These are phyloP conservation scores for Spizellomyces sp. DNA, from an alignment of 192 early-diverging fungal species.

Conservation along the genomic window DNA sequence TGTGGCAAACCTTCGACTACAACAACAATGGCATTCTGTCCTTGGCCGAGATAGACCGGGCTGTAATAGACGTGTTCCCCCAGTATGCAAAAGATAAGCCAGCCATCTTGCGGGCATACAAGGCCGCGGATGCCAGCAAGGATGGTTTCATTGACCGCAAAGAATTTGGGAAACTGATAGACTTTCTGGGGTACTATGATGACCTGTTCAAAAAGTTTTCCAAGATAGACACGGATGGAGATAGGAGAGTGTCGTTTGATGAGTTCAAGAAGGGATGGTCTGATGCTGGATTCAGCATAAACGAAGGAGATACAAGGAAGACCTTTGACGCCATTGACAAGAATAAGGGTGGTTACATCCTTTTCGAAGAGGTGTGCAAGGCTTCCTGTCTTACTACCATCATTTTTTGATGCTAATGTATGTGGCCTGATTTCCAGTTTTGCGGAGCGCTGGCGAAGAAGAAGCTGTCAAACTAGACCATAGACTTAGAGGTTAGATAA, in stretches of 20 bases:
- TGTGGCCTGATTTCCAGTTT: background rate
- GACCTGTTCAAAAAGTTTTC: conserved; percentile 30
- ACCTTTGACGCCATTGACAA: conserved; percentile 36
- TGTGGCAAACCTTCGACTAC: conserved; percentile 34
- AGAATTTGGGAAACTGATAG: conserved; percentile 33
- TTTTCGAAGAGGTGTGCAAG: conserved; percentile 37
- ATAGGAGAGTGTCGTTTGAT: conserved; percentile 28
- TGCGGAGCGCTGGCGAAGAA: conserved; percentile 6
- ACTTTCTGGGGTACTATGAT: conserved; percentile 27
- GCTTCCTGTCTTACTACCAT: background rate
- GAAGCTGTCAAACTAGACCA: background rate
- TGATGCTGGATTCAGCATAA: background rate
- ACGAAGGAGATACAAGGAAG: background rate
- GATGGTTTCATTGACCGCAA: conserved; percentile 37
- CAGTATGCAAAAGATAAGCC: conserved; percentile 37
- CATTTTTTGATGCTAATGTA: background rate
- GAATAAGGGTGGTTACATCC: conserved; percentile 35
- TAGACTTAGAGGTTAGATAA: too few relatives aligned
- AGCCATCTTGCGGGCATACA: conserved; percentile 42
- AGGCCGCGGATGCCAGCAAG: conserved; percentile 33
- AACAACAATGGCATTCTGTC: conserved; percentile 41
- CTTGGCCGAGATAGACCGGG: conserved; percentile 40
- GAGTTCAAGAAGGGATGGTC: conserved; percentile 32
- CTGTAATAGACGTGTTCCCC: conserved; percentile 20
- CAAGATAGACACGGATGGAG: conserved; percentile 35